Percentiles rank a stretch among this genome's conserved stretches.
Conservation (phyloP, 306 rosid genomes). For the Gynostemma pentaphyllum region DNA sequence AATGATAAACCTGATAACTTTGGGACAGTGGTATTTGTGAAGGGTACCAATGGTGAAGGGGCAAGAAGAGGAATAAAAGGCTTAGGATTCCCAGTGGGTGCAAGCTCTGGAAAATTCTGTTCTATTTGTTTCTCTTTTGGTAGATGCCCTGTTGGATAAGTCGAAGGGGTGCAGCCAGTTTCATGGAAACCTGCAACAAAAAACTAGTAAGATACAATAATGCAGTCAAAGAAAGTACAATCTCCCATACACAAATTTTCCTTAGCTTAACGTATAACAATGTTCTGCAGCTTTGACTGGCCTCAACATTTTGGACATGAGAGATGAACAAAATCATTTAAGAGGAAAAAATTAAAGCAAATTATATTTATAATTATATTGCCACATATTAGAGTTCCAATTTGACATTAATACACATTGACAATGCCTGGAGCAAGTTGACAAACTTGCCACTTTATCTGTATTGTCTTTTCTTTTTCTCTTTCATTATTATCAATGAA, state of each 20-base stretch:
- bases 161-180: constrained; percentile 23
- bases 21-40: constrained; percentile 59
- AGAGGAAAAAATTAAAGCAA: not conserved
- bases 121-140: constrained; percentile 25
- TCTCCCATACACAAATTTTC: not conserved
- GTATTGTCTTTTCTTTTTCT: too few relatives aligned
- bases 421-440: not conserved
- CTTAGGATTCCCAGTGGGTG: constrained; percentile 62
- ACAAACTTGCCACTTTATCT: too few relatives aligned
- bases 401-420: not conserved
- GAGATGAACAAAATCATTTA: not conserved
- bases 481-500: too few relatives aligned
- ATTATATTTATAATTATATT: not conserved
- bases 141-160: constrained; percentile 20
- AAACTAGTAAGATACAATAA: not conserved
- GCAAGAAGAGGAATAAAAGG: constrained; percentile 92
- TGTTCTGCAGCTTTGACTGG: not conserved
- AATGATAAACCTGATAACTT: constrained; percentile 64
- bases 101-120: constrained; percentile 38
- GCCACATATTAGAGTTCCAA: not conserved
- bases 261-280: not conserved
- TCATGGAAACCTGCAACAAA: constrained; percentile 39
- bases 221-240: not conserved
- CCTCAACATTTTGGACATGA: not conserved
- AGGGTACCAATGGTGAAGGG: constrained; percentile 82